phyloP scores from a whole-genome alignment of 2,329 filamentous ascomycete genomes.

The Trichoderma afroharzianum region DNA sequence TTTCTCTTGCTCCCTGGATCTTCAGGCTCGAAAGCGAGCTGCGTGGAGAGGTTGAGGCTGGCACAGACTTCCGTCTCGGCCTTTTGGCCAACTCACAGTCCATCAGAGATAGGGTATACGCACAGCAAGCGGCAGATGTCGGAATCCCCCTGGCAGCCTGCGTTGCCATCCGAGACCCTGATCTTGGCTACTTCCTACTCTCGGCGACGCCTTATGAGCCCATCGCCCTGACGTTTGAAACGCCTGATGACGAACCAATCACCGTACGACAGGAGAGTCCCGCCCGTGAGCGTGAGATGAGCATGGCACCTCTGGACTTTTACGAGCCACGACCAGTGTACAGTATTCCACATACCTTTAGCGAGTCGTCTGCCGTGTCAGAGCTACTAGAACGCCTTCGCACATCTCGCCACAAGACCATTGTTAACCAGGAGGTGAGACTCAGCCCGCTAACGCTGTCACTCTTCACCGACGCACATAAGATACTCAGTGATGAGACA shows the following conservation, averaged over 20 bases:
- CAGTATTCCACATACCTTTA: slow-evolving; percentile 59
- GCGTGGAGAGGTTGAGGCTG: slow-evolving; percentile 51
- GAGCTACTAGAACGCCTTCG: slow-evolving; percentile 53
- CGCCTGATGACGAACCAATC: slow-evolving; percentile 49
- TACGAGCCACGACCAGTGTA: slow-evolving; percentile 65
- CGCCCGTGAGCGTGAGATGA: slow-evolving; percentile 39
- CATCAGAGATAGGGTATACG: slow-evolving; percentile 56
- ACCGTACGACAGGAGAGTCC: slow-evolving; percentile 44
- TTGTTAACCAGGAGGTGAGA: slow-evolving; percentile 64
- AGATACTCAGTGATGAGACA: slow-evolving; percentile 66
- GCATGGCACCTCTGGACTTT: slow-evolving; percentile 46
- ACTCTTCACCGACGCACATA: slow-evolving; percentile 69
- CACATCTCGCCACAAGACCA: slow-evolving; percentile 57
- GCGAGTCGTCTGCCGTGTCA: slow-evolving; percentile 53
- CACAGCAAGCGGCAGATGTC: slow-evolving; percentile 46
- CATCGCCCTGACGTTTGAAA: slow-evolving; percentile 57
- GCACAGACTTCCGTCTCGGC: slow-evolving; percentile 59
- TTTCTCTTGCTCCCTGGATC: slow-evolving; percentile 61
- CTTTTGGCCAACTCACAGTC: slow-evolving; percentile 57
- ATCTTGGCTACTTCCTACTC: slow-evolving; percentile 61
- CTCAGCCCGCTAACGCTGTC: slow-evolving; percentile 68
- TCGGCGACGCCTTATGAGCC: slow-evolving; percentile 58
- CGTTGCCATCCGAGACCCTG: slow-evolving; percentile 54
- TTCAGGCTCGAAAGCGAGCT: slow-evolving; percentile 62
- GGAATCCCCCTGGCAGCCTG: slow-evolving; percentile 51